A percentile compares a stretch with the other conserved stretches of the same genome.
phyloP scores from a whole-genome alignment of 805 yeast species.

The Wickerhamiella sorbophila region DNA sequence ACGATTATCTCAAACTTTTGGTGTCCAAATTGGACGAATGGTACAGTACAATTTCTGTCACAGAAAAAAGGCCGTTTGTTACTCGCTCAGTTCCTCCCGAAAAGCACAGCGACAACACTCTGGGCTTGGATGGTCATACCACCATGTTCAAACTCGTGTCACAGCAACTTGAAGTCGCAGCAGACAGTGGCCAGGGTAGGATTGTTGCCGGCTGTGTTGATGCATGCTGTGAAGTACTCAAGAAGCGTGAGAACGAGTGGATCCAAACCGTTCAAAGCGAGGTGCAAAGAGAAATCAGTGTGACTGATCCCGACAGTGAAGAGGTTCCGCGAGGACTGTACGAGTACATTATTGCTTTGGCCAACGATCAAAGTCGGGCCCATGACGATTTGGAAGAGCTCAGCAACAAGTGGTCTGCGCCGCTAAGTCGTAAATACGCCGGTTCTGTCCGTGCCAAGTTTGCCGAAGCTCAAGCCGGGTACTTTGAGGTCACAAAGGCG shows the following conservation, averaged over 20 bases:
- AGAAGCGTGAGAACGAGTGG: constrained; percentile 52
- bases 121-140: constrained; percentile 62
- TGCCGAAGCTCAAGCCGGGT: constrained; percentile 60
- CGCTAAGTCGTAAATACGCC: constrained; percentile 50
- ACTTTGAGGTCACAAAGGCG: constrained; percentile 56
- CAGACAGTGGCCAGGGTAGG: constrained; percentile 68
- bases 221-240: constrained; percentile 48
- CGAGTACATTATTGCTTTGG: constrained; percentile 70
- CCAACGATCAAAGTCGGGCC: constrained; percentile 68
- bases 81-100: constrained; percentile 64
- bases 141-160: constrained; percentile 68
- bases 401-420: constrained; percentile 46
- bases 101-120: constrained; percentile 44
- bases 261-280: constrained; percentile 34
- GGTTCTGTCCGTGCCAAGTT: constrained; percentile 43
- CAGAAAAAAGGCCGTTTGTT: constrained; percentile 51
- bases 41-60: constrained; percentile 54
- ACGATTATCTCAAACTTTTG: constrained; percentile 63
- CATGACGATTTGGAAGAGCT: constrained; percentile 60
- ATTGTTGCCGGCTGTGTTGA: constrained; percentile 66
- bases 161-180: constrained; percentile 83
- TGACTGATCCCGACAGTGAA: constrained; percentile 28
- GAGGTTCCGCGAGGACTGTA: constrained; percentile 58
- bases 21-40: constrained; percentile 70
- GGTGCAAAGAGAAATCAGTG: constrained; percentile 23